A percentile compares a stretch with the other conserved stretches of the same genome.
Evolutionary conservation across 2,329 filamentous ascomycete species (phyloP).

Genomic region (Aaosphaeria arxii): DNA sequence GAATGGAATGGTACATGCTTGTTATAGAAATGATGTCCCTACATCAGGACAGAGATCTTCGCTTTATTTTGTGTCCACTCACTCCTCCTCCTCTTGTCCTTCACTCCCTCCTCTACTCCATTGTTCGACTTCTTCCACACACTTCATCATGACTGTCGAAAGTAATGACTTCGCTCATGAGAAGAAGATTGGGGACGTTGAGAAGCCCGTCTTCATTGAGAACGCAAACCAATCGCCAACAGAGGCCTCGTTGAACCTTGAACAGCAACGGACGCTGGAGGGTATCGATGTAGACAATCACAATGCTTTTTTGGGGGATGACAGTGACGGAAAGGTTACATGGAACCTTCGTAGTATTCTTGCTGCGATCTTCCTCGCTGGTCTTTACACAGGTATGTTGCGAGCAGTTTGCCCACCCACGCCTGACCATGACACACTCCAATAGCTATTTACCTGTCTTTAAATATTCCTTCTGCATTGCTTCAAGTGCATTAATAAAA

Average conservation of each 20-base stretch:
- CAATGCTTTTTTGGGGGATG: conserved; percentile 38
- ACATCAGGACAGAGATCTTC: too few species aligned
- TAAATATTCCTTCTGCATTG: too few species aligned
- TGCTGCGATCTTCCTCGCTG: conserved; percentile 35
- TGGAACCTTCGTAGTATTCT: conserved; percentile 35
- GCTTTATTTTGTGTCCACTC: neutral
- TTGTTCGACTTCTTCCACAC: neutral
- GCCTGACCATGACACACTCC: too few species aligned
- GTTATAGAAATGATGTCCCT: too few species aligned
- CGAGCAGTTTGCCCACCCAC: too few species aligned
- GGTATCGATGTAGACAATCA: conserved; percentile 34
- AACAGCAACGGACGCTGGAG: conserved; percentile 22
- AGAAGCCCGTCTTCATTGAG: conserved; percentile 20
- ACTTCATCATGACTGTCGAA: conserved; percentile 10
- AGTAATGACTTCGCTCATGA: conserved; percentile 14
- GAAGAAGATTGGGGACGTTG: conserved; percentile 13
- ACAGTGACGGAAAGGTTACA: conserved; percentile 38
- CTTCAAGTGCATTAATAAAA: too few species aligned
- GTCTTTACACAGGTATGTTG: conserved; percentile 33
- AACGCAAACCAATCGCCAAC: conserved; percentile 14
- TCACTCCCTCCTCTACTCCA: neutral
- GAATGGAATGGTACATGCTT: too few species aligned
- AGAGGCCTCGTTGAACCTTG: conserved; percentile 19
- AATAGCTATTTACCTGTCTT: too few species aligned
- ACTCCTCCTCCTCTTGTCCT: neutral